phyloP scores from a whole-genome alignment of 78 protist genomes.

The Speleostelium caveatum region DNA sequence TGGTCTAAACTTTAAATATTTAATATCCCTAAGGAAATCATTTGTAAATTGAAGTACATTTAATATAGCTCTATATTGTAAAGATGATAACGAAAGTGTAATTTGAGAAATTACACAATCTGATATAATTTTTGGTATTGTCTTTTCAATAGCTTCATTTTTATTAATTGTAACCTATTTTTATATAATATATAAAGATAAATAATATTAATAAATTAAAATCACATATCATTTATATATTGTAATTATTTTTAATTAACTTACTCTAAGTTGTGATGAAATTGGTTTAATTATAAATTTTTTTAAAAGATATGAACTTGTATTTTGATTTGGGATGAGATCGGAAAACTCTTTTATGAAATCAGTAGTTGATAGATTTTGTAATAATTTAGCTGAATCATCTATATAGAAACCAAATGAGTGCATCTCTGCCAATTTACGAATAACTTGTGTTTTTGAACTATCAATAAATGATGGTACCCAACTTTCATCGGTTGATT shows the following conservation, averaged over 20 bases:
- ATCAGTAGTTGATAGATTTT: conserved; percentile 28
- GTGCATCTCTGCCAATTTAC: conserved; percentile 55
- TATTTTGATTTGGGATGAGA: conserved; percentile 18
- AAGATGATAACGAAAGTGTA: conserved; percentile 52
- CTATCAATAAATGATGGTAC: conserved; percentile 66
- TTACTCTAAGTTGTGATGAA: conserved; percentile 69
- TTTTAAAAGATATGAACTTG: not conserved
- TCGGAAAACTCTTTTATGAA: conserved; percentile 37
- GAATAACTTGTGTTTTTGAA: conserved; percentile 34
- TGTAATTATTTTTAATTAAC: not conserved
- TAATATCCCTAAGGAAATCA: conserved; percentile 65
- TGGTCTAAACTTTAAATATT: conserved; percentile 70
- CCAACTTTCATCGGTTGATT: conserved; percentile 71
- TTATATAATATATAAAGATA: not conserved
- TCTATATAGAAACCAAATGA: conserved; percentile 69
- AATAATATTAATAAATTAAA: not conserved
- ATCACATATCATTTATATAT: not conserved
- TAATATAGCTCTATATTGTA: conserved; percentile 34
- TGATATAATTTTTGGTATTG: conserved; percentile 57
- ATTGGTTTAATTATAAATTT: conserved; percentile 70
- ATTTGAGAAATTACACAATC: conserved; percentile 72
- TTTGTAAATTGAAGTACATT: conserved; percentile 52
- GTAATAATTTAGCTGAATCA: conserved; percentile 36
- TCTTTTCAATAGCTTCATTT: conserved; percentile 46
- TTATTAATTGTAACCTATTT: conserved; percentile 49